Conservation (phyloP, 2,329 filamentous ascomycete species). For the Hymenoscyphus albidus region DNA sequence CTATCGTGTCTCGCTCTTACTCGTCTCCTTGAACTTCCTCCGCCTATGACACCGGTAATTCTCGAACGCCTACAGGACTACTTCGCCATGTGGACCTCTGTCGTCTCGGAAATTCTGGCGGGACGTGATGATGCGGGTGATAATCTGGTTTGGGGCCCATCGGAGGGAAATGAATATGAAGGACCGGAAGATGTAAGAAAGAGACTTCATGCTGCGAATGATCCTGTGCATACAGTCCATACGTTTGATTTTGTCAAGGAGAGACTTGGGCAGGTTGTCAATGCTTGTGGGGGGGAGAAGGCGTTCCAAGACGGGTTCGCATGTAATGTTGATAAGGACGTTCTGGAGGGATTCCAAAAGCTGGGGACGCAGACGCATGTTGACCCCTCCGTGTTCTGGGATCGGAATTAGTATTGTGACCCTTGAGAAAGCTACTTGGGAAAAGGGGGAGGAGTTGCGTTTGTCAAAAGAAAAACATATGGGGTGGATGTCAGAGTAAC, state of each 20-base stretch:
- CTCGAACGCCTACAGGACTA: slow-evolving; percentile 65
- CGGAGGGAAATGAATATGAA: slow-evolving; percentile 49
- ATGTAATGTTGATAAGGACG: slow-evolving; percentile 70
- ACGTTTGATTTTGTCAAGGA: slow-evolving; percentile 61
- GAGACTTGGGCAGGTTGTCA: slow-evolving; percentile 56
- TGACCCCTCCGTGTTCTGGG: slow-evolving; percentile 11
- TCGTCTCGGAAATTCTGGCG: slow-evolving; percentile 63
- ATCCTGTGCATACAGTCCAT: slow-evolving; percentile 65
- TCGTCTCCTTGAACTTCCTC: slow-evolving; percentile 61
- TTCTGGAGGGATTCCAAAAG: slow-evolving; percentile 59
- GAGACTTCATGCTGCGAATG: slow-evolving; percentile 50
- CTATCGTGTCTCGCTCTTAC: slow-evolving; percentile 70
- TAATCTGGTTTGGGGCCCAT: slow-evolving; percentile 45
- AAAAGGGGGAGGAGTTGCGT: not conserved
- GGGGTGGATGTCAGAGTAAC: too few relatives aligned
- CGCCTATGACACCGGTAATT: slow-evolving; percentile 49
- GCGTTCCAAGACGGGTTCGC: slow-evolving; percentile 66
- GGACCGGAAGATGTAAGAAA: slow-evolving; percentile 53
- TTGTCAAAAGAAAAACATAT: too few relatives aligned
- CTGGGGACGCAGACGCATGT: slow-evolving; percentile 28
- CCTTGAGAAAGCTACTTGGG: too few relatives aligned
- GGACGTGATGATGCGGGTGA: slow-evolving; percentile 51
- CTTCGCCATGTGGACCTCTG: slow-evolving; percentile 70
- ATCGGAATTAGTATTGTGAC: not conserved
- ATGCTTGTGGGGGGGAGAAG: slow-evolving; percentile 58